Evolutionary conservation across 306 rosid genomes (phyloP).

Genomic region (Pyrus pyrifolia): DNA sequence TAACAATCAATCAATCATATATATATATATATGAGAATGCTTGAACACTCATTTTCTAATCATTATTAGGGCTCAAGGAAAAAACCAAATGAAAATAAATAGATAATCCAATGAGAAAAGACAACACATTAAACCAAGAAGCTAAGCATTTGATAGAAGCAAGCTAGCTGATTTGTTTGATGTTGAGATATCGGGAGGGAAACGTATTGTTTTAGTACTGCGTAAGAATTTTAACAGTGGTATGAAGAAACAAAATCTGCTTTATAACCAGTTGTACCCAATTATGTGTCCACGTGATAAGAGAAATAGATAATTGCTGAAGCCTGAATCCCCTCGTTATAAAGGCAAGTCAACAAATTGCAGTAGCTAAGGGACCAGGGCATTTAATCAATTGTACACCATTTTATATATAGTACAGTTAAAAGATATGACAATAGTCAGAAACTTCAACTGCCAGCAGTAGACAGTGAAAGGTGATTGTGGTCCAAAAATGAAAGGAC

Average conservation of each 20-base stretch:
- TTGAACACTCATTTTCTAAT: conserved; percentile 3
- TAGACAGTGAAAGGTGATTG: background rate
- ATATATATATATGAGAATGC: background rate
- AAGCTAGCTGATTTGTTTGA: background rate
- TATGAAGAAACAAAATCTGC: too few species aligned
- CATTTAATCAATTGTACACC: background rate
- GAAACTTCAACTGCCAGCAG: background rate
- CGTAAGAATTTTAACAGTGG: background rate
- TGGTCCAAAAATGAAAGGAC: background rate
- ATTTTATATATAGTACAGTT: background rate
- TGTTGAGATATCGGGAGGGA: background rate
- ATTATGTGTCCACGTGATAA: too few species aligned
- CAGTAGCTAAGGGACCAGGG: background rate
- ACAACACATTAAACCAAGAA: background rate
- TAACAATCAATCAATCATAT: background rate
- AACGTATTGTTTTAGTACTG: too few species aligned
- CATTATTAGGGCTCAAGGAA: conserved; percentile 7
- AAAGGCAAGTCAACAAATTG: background rate
- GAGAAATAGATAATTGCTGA: background rate
- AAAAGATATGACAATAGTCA: background rate
- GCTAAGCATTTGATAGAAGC: background rate
- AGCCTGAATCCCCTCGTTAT: background rate
- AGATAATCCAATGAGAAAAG: background rate
- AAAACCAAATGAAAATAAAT: background rate
- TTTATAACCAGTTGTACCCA: too few species aligned